Evolutionary conservation across 345 rosid genomes (phyloP), one percentile per base, ranked within the genome.

Genomic region (Salix koriyanagi): DNA sequence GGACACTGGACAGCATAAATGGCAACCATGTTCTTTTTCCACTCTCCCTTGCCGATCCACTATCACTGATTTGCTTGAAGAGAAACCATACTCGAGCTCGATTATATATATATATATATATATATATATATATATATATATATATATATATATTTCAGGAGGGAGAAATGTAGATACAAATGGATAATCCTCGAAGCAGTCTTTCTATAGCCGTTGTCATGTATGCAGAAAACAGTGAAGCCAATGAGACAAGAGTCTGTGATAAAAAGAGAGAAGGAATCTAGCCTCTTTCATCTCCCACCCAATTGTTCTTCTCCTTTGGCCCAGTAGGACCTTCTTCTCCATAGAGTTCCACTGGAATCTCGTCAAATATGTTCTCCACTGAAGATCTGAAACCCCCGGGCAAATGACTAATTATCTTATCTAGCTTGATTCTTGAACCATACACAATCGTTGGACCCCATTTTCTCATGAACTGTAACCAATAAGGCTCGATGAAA

Each of bases 311-410:
- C 91, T 93, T 95, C 87, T 91, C 96, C 87, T 93, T 95, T 0
- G 99, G 97, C 23, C 99, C 99, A 0, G 98, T 90, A 7, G 98
- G 97, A 66, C 98, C 97, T 77, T 89, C 91, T 71, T 93, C 99
- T 12, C 93, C 90, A 4, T 56, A 89, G 34, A 96, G 84, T 83
- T 91, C 94, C 46, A 80, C 62, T 3, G 96, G 97, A 26, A 93
- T 80, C 87, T 85, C 89, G 6, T 44, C 68, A 12, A 88, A 61
- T 15, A 87, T 75, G 62, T 41, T 80, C 58, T 83, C 79, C 56
- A 77, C 79, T 5, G 91, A 68, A 76, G 32, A 71, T 54, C 83
- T 82, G 41, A 93, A 76, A 71, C 37, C 79, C 58, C 62, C 12
- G 1, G 92, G 99, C 70, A 96, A 83, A 7, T 73, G 73, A 37